phyloP scores from a whole-genome alignment of 352 stramenopile species.

The Pythium apleroticum region DNA sequence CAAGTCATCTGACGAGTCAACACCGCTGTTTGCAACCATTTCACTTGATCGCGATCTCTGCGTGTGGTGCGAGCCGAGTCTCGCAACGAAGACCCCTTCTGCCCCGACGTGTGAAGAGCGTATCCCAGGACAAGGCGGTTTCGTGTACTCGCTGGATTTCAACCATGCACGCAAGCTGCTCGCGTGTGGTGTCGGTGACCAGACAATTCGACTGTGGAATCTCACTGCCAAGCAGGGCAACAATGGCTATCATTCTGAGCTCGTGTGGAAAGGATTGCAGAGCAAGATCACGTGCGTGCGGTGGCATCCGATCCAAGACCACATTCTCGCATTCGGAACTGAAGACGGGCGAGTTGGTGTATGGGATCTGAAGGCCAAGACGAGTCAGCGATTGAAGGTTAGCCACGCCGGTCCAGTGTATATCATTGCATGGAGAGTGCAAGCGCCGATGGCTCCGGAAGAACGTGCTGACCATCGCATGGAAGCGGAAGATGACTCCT shows the following conservation, averaged over 20 bases:
- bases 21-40: slow-evolving; percentile 45
- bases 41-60: slow-evolving; percentile 70
- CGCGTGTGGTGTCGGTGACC: slow-evolving; percentile 62
- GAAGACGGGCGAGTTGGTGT: slow-evolving; percentile 65
- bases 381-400: slow-evolving; percentile 48
- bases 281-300: slow-evolving; percentile 70
- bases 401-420: slow-evolving; percentile 41
- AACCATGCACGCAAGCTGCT: slow-evolving; percentile 32
- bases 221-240: slow-evolving; percentile 18
- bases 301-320: slow-evolving; percentile 59
- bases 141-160: slow-evolving; percentile 57
- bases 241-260: slow-evolving; percentile 33
- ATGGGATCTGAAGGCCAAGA: slow-evolving; percentile 58
- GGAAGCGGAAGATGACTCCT: neutral
- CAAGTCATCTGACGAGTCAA: neutral
- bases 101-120: slow-evolving; percentile 37
- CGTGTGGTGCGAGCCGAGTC: slow-evolving; percentile 44
- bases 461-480: neutral
- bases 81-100: neutral
- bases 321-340: slow-evolving; percentile 64
- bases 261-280: slow-evolving; percentile 79
- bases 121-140: slow-evolving; percentile 56
- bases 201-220: slow-evolving; percentile 73
- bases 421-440: slow-evolving; percentile 44
- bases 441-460: neutral